Evolutionary conservation across 176 grass and related monocot species (phyloP).

Genomic region (Pharus latifolius): DNA sequence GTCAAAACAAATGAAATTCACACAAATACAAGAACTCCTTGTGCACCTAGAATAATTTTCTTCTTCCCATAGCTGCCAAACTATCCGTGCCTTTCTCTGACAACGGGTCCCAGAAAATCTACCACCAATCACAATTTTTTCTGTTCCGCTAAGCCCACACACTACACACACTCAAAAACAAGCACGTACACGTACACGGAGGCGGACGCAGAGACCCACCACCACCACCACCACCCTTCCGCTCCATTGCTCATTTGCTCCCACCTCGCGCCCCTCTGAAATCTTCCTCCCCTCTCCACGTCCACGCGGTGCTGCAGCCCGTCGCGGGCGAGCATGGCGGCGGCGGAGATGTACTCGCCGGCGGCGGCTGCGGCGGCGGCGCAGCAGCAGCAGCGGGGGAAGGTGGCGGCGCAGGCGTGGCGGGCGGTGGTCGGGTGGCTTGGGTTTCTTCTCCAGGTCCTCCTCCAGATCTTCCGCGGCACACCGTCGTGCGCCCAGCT

Average conservation of each 20-base stretch:
- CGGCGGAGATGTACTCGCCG: conserved; percentile 48
- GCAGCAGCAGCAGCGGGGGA: conserved; percentile 44
- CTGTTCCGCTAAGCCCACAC: conserved; percentile 42
- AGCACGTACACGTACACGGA: background rate
- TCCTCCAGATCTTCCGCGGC: conserved; percentile 80
- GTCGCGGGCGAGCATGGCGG: conserved; percentile 30
- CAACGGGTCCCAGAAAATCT: conserved; percentile 1
- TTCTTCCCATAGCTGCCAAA: background rate
- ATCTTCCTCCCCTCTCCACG: background rate
- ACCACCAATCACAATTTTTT: conserved; percentile 17
- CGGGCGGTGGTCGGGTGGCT: conserved; percentile 70
- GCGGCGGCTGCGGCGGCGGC: conserved; percentile 33
- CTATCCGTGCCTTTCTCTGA: conserved; percentile 1
- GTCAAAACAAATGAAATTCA: background rate
- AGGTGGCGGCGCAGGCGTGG: conserved; percentile 61
- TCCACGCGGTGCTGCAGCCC: background rate
- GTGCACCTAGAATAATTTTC: conserved; percentile 27
- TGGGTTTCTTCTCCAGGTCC: conserved; percentile 65
- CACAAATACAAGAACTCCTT: background rate
- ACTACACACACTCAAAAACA: conserved; percentile 17
- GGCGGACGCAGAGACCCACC: conserved; percentile 13
- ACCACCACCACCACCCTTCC: conserved; percentile 9
- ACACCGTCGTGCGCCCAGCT: conserved; percentile 84
- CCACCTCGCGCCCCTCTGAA: background rate
- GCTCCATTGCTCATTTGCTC: background rate